phyloP scores from a whole-genome alignment of 768 basidiomycete species.

The Boletus huronensis region DNA sequence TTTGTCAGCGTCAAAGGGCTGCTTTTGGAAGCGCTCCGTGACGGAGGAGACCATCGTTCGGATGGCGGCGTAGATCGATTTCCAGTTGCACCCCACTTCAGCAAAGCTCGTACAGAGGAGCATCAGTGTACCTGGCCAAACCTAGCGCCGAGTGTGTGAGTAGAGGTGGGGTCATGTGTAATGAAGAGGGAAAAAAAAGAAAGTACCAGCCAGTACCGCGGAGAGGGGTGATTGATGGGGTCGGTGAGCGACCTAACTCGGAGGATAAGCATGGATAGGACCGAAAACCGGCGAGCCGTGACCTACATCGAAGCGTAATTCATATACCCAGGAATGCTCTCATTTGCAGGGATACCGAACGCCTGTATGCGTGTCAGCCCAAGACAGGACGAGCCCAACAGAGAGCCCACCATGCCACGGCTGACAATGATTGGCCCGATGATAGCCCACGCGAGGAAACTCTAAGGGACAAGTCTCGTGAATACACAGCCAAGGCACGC shows the following conservation, averaged over 20 bases:
- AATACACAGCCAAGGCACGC: not conserved
- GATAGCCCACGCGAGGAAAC: constrained; percentile 63
- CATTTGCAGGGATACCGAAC: constrained; percentile 14
- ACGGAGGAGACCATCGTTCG: constrained; percentile 1
- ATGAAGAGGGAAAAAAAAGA: not conserved
- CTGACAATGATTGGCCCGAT: constrained; percentile 52
- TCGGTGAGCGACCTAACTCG: constrained; percentile 40
- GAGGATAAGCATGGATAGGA: not conserved
- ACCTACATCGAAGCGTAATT: constrained; percentile 21
- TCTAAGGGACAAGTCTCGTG: constrained; percentile 21
- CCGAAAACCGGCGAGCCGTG: not conserved
- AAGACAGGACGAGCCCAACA: not conserved
- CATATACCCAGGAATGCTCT: constrained; percentile 21
- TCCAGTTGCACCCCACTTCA: constrained; percentile 25
- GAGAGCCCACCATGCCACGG: constrained; percentile 35
- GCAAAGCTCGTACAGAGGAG: constrained; percentile 46
- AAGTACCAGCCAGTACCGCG: constrained; percentile 51
- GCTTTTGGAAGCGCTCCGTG: constrained; percentile 2
- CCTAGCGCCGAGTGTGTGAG: constrained; percentile 6
- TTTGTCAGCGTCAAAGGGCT: not conserved
- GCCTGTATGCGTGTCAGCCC: constrained; percentile 7
- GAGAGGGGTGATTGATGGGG: constrained; percentile 43
- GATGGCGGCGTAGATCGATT: constrained; percentile 14
- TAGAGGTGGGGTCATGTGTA: not conserved
- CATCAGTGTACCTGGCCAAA: constrained; percentile 39